Percentiles rank a stretch among this genome's conserved stretches.
phyloP scores from a whole-genome alignment of 192 early-diverging fungal species.

The Kickxella alabastrina region DNA sequence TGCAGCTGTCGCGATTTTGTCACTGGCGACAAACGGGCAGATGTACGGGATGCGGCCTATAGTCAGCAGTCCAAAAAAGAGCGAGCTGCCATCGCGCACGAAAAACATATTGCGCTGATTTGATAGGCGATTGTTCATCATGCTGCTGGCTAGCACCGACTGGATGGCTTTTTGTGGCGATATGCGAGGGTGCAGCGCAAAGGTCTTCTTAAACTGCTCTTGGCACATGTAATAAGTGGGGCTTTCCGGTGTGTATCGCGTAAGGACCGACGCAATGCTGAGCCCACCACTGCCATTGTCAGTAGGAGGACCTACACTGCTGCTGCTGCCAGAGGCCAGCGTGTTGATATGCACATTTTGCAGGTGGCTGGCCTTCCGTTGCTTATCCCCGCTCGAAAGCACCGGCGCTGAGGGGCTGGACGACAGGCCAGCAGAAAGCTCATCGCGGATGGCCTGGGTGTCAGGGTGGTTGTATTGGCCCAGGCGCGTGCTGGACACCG shows the following conservation, averaged over 20 bases:
- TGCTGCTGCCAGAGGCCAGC: too few relatives aligned
- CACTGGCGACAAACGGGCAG: conserved; percentile 25
- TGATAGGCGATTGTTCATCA: conserved; percentile 44
- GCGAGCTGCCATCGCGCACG: conserved; percentile 42
- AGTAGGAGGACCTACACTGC: background rate
- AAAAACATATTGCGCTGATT: conserved; percentile 50
- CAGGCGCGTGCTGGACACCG: conserved; percentile 1
- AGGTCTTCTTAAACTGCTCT: conserved; percentile 32
- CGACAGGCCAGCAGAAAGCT: background rate
- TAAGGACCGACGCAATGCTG: conserved; percentile 40
- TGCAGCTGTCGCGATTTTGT: background rate
- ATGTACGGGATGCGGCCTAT: conserved; percentile 29
- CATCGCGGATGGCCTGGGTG: conserved; percentile 17
- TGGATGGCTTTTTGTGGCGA: conserved; percentile 20
- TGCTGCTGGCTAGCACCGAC: conserved; percentile 37
- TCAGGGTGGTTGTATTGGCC: conserved; percentile 7
- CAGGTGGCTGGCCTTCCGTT: background rate
- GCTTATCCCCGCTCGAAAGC: background rate
- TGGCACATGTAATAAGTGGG: conserved; percentile 34
- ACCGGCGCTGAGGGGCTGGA: conserved; percentile 8
- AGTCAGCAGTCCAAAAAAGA: conserved; percentile 39
- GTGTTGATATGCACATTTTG: background rate
- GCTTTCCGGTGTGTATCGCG: conserved; percentile 29
- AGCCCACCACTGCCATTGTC: conserved; percentile 8
- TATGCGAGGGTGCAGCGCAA: conserved; percentile 45